Evolutionary conservation across 148 eudicot genomes (phyloP).

Genomic region (Camellia lanceoleosa): DNA sequence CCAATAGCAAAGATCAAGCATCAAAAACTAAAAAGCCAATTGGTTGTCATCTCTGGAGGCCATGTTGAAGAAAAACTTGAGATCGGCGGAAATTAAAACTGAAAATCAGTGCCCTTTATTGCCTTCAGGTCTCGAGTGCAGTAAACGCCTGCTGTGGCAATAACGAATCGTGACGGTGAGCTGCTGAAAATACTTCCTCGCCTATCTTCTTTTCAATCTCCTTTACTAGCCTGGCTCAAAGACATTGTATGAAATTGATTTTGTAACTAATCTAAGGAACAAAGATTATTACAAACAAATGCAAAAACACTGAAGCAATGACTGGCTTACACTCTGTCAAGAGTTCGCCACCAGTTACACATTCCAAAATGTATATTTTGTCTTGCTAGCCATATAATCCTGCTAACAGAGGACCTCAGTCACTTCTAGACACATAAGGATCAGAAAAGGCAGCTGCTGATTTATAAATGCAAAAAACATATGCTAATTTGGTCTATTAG

Average conservation of each 20-base stretch:
- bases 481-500: neutral
- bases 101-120: neutral
- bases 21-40: neutral
- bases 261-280: no score
- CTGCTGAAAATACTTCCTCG: conserved; percentile 87
- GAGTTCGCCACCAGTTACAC: conserved; percentile 93
- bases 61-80: neutral
- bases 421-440: conserved; percentile 18
- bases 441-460: conserved; percentile 3
- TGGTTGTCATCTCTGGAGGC: neutral
- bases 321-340: conserved; percentile 82
- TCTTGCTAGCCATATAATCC: conserved; percentile 99
- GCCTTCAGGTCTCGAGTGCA: conserved; percentile 92
- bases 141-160: conserved; percentile 88
- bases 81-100: neutral
- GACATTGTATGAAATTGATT: neutral
- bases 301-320: neutral
- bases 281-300: no score
- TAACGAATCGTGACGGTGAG: conserved; percentile 86
- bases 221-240: conserved; percentile 59
- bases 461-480: neutral
- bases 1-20: neutral
- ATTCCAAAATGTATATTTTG: conserved; percentile 83
- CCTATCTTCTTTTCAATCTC: conserved; percentile 85
- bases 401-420: conserved; percentile 32